These are phyloP conservation scores for Metschnikowia corniflorae DNA, from an alignment of 805 yeast species.

Conservation along the genomic window DNA sequence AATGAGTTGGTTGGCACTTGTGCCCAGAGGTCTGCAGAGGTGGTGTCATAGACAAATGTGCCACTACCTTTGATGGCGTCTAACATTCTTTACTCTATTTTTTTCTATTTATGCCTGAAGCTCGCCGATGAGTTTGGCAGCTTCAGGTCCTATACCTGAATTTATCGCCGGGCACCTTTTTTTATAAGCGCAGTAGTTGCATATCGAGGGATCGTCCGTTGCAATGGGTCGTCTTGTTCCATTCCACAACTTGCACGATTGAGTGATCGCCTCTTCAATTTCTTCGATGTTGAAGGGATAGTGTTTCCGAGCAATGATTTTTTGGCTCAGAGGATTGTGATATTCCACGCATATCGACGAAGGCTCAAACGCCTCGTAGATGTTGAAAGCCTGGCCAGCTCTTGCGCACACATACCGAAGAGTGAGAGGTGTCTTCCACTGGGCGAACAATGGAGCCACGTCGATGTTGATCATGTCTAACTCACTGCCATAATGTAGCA, in stretches of 20 bases:
- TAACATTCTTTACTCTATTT: slow-evolving; percentile 8
- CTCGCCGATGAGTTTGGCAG: slow-evolving; percentile 7
- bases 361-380: slow-evolving; percentile 35
- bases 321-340: slow-evolving; percentile 33
- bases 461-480: slow-evolving; percentile 21
- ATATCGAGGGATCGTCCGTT: slow-evolving; percentile 39
- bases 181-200: slow-evolving; percentile 55
- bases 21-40: slow-evolving; percentile 24
- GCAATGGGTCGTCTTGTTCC: slow-evolving; percentile 52
- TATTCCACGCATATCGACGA: slow-evolving; percentile 51
- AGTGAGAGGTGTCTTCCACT: slow-evolving; percentile 57
- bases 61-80: slow-evolving; percentile 23
- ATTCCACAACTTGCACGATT: slow-evolving; percentile 52
- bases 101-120: slow-evolving; percentile 5
- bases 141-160: slow-evolving; percentile 3
- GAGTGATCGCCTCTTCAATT: slow-evolving; percentile 26
- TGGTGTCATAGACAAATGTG: slow-evolving; percentile 23
- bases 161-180: slow-evolving; percentile 18
- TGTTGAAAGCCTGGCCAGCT: slow-evolving; percentile 42
- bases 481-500: slow-evolving; percentile 13
- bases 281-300: slow-evolving; percentile 35
- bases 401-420: slow-evolving; percentile 54
- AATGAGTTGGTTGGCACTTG: slow-evolving; percentile 19
- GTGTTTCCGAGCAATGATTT: slow-evolving; percentile 35
- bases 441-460: slow-evolving; percentile 26